Conservation (phyloP, 768 basidiomycete species). For the Multifurca ochricompacta region DNA sequence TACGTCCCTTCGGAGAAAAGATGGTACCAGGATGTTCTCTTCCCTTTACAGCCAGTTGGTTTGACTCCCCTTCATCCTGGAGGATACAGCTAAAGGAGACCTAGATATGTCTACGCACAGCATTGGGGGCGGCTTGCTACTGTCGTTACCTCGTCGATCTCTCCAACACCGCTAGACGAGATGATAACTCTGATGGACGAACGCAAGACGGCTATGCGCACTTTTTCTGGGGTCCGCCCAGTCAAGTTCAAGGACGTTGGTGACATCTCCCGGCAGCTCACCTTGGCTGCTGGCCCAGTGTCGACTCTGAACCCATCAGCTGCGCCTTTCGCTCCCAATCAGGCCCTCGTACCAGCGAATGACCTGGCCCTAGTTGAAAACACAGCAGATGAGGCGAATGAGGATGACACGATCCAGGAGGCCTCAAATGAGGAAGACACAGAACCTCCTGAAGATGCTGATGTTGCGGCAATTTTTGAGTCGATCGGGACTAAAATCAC, state of each 20-base stretch:
- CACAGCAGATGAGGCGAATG: background rate
- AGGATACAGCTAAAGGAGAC: background rate
- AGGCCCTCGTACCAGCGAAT: background rate
- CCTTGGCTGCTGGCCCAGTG: constrained; percentile 1
- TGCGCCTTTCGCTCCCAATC: constrained; percentile 5
- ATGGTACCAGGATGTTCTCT: background rate
- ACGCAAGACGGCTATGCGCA: background rate
- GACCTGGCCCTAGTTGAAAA: background rate
- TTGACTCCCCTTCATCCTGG: background rate
- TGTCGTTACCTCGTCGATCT: constrained; percentile 1
- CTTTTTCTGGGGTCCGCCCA: background rate
- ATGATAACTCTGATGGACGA: constrained; percentile 9
- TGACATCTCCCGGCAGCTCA: constrained; percentile 10
- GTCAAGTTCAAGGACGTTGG: constrained; percentile 6
- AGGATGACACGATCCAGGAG: background rate
- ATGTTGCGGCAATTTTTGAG: constrained; percentile 3
- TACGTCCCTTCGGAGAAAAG: constrained; percentile 6
- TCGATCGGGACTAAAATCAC: constrained; percentile 2
- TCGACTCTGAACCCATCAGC: constrained; percentile 8
- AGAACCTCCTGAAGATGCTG: background rate
- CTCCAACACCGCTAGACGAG: constrained; percentile 10
- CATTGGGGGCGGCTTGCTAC: background rate
- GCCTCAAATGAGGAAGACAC: constrained; percentile 10
- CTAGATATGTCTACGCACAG: constrained; percentile 10
- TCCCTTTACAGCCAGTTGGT: constrained; percentile 1